Base-by-base conservation (phyloP, 1,139 yeast species). In the Groenewaldozyma sp. region DNA sequence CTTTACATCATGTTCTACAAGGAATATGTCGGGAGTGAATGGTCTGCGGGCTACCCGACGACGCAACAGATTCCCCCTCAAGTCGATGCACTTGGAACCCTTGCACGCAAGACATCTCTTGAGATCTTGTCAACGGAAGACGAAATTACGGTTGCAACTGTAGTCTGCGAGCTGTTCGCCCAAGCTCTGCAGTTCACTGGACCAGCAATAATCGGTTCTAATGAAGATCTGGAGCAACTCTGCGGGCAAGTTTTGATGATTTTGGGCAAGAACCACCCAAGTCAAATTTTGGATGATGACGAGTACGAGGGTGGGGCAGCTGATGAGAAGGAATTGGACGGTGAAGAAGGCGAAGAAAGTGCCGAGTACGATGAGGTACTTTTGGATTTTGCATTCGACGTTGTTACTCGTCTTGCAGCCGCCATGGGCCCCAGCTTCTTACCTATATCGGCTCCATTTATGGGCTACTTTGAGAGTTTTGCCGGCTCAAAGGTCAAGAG, bases 291-390 rank as follows among this genome's bases (percentile, higher is more conserved):
- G 51, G 68, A 60, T 27, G 79, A 70, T 42, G 81, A 76, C 40
- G 75, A 70, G 44, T 80, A 75, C 39, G 78, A 72, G 41, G 71
- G 67, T 36, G 63, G 59, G 36, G 71, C 69, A 43, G 68, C 62
- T 44, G 76, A 67, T 42, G 70, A 65, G 48, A 68, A 60, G 40
- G 52, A 54, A 24, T 67, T 64, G 38, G 40, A 34, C 19, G 31
- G 31, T 9, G 53, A 50, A 4, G 65, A 57, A 39, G 77, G 70
- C 45, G 77, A 71, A 42, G 93, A 82, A 56, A 72, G 87, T 34
- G 79, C 94, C 31, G 98, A 91, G 67, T 74, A 86, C 47, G 97
- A 88, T 51, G 86, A 87, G 31, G 71, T 87, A 51, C 71, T 88
- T 48, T 78, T 79, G 53, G 97, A 88, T 57, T 73, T 86, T 47